Evolutionary conservation across 768 basidiomycete species (phyloP), one percentile per base, ranked within the genome.

Genomic region (Pilatotrama ljubarskyi): DNA sequence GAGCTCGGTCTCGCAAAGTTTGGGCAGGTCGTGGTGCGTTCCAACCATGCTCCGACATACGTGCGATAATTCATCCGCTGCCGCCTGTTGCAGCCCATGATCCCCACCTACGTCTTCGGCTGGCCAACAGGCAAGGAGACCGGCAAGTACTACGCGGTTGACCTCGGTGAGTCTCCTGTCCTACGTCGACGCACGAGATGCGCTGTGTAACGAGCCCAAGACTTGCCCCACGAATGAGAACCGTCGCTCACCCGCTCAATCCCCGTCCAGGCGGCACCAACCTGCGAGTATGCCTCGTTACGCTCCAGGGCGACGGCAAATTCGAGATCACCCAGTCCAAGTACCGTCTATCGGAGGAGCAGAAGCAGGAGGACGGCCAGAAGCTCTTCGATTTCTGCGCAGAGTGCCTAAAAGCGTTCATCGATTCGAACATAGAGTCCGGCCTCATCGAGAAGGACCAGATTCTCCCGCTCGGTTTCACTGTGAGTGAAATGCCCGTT

Each of bases 301-400:
- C 87, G 26, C 79, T 99, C 2, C 86, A 90, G 66, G 97, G 97
- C 24, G 83, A 87, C 10, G 96, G 97, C 59, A 95, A 96, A 78
- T 99, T 98, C 73, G 95, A 98, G 76, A 90, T 99, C 66, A 94
- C 95, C 0, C 96, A 98, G 72, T 90, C 95, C 36, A 99, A 99
- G 75, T 98, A 98, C 75, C 90, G 95, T 51, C 84, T 99, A 44
- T 87, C 92, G 0, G 97, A 99, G 70, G 97, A 98, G 69, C 97
- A 98, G 74, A 99, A 99, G 74, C 94, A 97, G 59, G 93, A 91
- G 7, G 94, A 98, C n/a, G 97, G 95, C 6, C 88, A 93, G 71
- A 88, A 88, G 60, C 77, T 99, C 51, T 98, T 99, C 66, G 97
- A 99, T 76, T 99, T 99, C 69, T 98, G 96, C 71, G 97, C 93